Percentiles rank a stretch among this genome's conserved stretches.
These are phyloP conservation scores for Lasiodiplodia citricola DNA, from an alignment of 2,329 filamentous ascomycete genomes.

Conservation along the genomic window DNA sequence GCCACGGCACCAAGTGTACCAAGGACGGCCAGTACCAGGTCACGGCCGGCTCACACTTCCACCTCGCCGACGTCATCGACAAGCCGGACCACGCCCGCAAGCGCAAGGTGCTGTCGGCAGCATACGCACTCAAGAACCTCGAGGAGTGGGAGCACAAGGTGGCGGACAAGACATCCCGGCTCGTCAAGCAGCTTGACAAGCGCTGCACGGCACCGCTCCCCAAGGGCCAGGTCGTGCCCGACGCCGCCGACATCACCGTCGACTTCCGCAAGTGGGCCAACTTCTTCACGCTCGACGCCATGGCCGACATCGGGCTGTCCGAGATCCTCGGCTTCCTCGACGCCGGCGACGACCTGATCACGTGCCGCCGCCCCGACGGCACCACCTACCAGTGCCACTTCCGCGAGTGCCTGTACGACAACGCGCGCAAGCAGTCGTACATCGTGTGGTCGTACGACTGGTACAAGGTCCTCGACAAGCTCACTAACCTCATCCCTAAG, in stretches of 20 bases:
- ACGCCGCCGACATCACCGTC: conserved; percentile 51
- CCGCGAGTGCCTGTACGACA: conserved; percentile 59
- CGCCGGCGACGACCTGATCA: conserved; percentile 52
- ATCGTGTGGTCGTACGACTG: conserved; percentile 59
- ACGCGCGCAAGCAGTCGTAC: conserved; percentile 56
- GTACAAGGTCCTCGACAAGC: conserved; percentile 55
- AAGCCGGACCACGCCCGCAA: conserved; percentile 35
- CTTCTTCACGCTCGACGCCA: conserved; percentile 63
- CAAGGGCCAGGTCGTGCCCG: conserved; percentile 29
- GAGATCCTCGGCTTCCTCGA: conserved; percentile 60
- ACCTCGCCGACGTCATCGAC: conserved; percentile 49
- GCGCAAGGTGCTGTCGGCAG: conserved; percentile 32
- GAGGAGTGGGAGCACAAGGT: conserved; percentile 33
- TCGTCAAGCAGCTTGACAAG: conserved; percentile 51
- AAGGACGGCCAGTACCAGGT: conserved; percentile 40
- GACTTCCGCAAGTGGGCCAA: conserved; percentile 60
- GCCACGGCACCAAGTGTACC: conserved; percentile 30
- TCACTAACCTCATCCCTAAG: conserved; percentile 55
- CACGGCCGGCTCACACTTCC: conserved; percentile 55
- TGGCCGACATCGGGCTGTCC: conserved; percentile 61
- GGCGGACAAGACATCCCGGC: conserved; percentile 25
- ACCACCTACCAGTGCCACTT: conserved; percentile 53
- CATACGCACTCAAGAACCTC: conserved; percentile 32
- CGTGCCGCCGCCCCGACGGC: conserved; percentile 54
- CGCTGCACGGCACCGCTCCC: conserved; percentile 47